These are phyloP conservation scores for Moelleriella libera DNA, from an alignment of 2,329 filamentous ascomycete species.

Conservation along the genomic window DNA sequence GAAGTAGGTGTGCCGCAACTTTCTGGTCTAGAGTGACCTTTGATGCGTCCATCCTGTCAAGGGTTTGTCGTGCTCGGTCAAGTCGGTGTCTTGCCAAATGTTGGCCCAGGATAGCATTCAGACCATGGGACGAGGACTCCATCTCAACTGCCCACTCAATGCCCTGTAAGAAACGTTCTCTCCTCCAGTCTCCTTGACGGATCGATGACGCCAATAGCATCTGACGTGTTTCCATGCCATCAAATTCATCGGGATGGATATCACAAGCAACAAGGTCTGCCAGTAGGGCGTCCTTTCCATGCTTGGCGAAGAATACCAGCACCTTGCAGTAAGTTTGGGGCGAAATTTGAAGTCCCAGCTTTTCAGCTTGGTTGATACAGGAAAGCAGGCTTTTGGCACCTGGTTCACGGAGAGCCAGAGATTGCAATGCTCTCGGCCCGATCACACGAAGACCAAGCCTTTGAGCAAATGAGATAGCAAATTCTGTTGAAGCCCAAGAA, in stretches of 20 bases:
- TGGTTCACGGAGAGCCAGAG: slow-evolving; percentile 55
- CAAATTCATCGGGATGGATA: slow-evolving; percentile 41
- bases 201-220: slow-evolving; percentile 20
- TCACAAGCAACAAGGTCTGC: slow-evolving; percentile 30
- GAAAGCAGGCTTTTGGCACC: slow-evolving; percentile 39
- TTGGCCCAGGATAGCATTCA: slow-evolving; percentile 10
- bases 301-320: slow-evolving; percentile 47
- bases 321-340: slow-evolving; percentile 51
- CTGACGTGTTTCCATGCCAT: slow-evolving; percentile 26
- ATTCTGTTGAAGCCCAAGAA: slow-evolving; percentile 54
- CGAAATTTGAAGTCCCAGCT: slow-evolving; percentile 47
- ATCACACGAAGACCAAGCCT: slow-evolving; percentile 59
- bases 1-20: slow-evolving; percentile 13
- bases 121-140: slow-evolving; percentile 8
- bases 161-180: slow-evolving; percentile 27
- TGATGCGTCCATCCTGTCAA: slow-evolving; percentile 19
- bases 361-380: slow-evolving; percentile 46
- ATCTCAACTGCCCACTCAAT: slow-evolving; percentile 18
- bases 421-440: slow-evolving; percentile 63
- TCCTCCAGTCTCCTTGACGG: slow-evolving; percentile 20
- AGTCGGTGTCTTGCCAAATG: slow-evolving; percentile 8
- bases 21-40: slow-evolving; percentile 13
- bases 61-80: slow-evolving; percentile 11
- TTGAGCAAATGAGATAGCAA: slow-evolving; percentile 54
- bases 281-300: slow-evolving; percentile 37